Evolutionary conservation across 352 stramenopile species (phyloP).

Genomic region (Phytophthora kernoviae): DNA sequence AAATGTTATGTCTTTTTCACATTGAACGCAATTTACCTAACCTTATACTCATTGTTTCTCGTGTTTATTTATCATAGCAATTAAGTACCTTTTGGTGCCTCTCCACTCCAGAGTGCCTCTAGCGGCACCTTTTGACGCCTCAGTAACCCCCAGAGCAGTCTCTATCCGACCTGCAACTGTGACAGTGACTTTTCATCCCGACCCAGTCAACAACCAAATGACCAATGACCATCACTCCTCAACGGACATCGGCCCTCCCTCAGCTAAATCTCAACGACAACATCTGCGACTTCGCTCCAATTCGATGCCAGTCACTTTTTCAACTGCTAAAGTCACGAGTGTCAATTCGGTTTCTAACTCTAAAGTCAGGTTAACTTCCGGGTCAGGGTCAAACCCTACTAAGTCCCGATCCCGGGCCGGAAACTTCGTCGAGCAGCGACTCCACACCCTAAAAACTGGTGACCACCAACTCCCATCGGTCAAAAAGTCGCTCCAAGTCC

Average conservation of each 20-base stretch:
- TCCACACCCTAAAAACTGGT: constrained; percentile 34
- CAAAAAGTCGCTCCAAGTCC: constrained; percentile 67
- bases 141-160: constrained; percentile 36
- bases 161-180: constrained; percentile 63
- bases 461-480: constrained; percentile 23
- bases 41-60: too few species aligned
- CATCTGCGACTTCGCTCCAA: constrained; percentile 72
- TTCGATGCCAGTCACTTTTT: constrained; percentile 69
- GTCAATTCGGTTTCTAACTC: not conserved
- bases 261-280: constrained; percentile 34
- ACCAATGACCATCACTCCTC: constrained; percentile 1
- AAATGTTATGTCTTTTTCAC: constrained; percentile 6
- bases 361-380: not conserved
- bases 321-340: not conserved
- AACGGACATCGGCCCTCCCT: constrained; percentile 20
- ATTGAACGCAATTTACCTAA: too few species aligned
- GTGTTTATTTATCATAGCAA: too few species aligned
- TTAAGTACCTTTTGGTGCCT: constrained; percentile 49
- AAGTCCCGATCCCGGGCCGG: constrained; percentile 24
- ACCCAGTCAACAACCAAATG: constrained; percentile 15
- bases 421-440: constrained; percentile 41
- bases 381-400: not conserved
- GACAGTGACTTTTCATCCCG: constrained; percentile 23
- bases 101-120: constrained; percentile 25
- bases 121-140: not conserved